These are phyloP conservation scores for Taphrina wiesneri DNA, from an alignment of 1,139 yeast species.

Conservation along the genomic window DNA sequence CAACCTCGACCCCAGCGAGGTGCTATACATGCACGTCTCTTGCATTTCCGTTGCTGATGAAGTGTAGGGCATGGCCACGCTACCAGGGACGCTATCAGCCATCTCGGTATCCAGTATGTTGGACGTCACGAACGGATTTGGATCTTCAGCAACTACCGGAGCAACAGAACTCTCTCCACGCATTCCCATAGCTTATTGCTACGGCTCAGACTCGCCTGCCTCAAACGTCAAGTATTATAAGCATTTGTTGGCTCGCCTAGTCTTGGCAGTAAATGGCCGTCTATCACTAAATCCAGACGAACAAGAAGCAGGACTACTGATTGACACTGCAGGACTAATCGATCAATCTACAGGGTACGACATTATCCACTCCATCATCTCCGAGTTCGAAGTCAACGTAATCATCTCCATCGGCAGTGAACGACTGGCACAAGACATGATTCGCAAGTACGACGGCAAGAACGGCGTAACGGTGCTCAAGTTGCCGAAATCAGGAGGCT, in stretches of 20 bases:
- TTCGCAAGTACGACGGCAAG: slow-evolving; percentile 55
- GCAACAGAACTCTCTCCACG: slow-evolving; percentile 70
- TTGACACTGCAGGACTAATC: slow-evolving; percentile 73
- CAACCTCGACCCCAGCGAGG: slow-evolving; percentile 76
- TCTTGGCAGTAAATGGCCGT: slow-evolving; percentile 60
- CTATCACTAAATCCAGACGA: slow-evolving; percentile 53
- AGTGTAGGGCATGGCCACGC: slow-evolving; percentile 38
- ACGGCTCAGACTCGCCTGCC: slow-evolving; percentile 64
- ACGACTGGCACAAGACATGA: slow-evolving; percentile 64
- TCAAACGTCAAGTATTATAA: slow-evolving; percentile 66
- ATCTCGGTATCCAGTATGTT: slow-evolving; percentile 77
- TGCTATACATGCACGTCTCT: neutral
- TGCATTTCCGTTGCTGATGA: neutral
- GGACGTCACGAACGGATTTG: slow-evolving; percentile 78
- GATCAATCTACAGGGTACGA: slow-evolving; percentile 52
- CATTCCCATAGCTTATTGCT: slow-evolving; percentile 80
- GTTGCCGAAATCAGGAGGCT: slow-evolving; percentile 70
- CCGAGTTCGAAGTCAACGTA: slow-evolving; percentile 56
- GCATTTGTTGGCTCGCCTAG: slow-evolving; percentile 58
- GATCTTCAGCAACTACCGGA: slow-evolving; percentile 84
- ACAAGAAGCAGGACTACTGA: slow-evolving; percentile 60
- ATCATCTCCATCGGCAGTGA: slow-evolving; percentile 50
- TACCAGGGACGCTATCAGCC: slow-evolving; percentile 83
- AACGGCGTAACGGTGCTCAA: slow-evolving; percentile 55
- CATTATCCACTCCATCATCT: slow-evolving; percentile 60